These are phyloP conservation scores for Elaeis guineensis DNA, from an alignment of 176 grass and related monocot species.

Conservation along the genomic window DNA sequence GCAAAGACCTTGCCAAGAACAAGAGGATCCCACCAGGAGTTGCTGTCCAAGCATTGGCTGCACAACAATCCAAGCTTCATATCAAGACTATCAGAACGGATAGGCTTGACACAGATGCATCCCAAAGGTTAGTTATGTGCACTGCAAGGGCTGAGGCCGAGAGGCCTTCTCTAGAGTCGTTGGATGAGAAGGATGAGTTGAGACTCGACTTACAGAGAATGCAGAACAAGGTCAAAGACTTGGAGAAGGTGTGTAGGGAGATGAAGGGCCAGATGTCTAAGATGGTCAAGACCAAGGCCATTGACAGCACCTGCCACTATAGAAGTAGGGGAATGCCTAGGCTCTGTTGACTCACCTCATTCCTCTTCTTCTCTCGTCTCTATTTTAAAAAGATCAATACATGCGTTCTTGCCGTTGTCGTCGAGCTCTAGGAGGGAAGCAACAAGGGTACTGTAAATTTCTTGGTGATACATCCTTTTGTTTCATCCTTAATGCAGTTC, in stretches of 20 bases:
- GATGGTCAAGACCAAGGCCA: slow-evolving; percentile 45
- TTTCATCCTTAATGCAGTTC: too few relatives aligned
- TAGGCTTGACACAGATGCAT: background rate
- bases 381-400: too few relatives aligned
- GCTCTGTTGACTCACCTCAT: slow-evolving; percentile 38
- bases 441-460: too few relatives aligned
- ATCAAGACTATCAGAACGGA: slow-evolving; percentile 12
- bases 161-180: slow-evolving; percentile 1
- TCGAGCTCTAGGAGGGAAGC: too few relatives aligned
- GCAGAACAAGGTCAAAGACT: slow-evolving; percentile 66
- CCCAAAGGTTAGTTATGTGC: too few relatives aligned
- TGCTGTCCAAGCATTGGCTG: slow-evolving; percentile 65
- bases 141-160: background rate
- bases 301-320: slow-evolving; percentile 28
- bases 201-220: slow-evolving; percentile 53
- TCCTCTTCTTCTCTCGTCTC: too few relatives aligned
- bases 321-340: slow-evolving; percentile 51
- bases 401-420: too few relatives aligned
- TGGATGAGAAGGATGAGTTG: slow-evolving; percentile 59
- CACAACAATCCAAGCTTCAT: slow-evolving; percentile 50
- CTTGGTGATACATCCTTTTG: too few relatives aligned
- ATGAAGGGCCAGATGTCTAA: slow-evolving; percentile 67
- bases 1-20: slow-evolving; percentile 91
- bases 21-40: slow-evolving; percentile 54
- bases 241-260: slow-evolving; percentile 72